These are phyloP conservation scores for Phaseolus lunatus DNA, from an alignment of 306 rosid species.

Conservation along the genomic window DNA sequence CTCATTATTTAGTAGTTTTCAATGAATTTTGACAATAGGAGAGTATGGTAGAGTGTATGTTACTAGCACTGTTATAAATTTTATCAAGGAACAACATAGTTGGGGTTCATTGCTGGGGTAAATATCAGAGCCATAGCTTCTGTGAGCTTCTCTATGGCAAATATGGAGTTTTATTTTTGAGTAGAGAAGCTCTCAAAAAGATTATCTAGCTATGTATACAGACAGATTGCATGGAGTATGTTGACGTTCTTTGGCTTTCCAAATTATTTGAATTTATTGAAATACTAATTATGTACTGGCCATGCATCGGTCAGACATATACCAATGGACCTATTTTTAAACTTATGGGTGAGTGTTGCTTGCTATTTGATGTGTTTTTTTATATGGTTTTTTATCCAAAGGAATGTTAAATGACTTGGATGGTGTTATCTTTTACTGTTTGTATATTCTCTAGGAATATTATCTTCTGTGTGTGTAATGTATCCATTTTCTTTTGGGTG, in stretches of 20 bases:
- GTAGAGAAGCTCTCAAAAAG: no score
- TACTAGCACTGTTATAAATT: background rate
- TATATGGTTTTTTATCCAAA: background rate
- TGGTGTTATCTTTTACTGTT: slow-evolving; percentile 22
- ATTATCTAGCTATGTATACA: no score
- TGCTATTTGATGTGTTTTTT: slow-evolving; percentile 26
- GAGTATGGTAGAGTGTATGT: background rate
- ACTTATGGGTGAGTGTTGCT: slow-evolving; percentile 10
- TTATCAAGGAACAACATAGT: background rate
- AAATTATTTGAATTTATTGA: slow-evolving; percentile 27
- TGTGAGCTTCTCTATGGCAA: no score
- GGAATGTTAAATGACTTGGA: slow-evolving; percentile 22
- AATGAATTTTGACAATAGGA: no score
- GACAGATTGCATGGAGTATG: background rate
- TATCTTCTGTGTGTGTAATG: background rate
- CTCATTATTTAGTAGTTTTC: no score
- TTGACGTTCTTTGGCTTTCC: slow-evolving; percentile 8
- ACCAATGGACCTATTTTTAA: slow-evolving; percentile 5
- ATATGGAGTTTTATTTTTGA: no score
- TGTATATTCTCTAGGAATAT: background rate
- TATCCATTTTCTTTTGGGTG: slow-evolving; percentile 16
- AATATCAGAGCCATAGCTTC: slow-evolving; percentile 22
- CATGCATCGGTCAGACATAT: background rate
- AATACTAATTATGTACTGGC: slow-evolving; percentile 3
- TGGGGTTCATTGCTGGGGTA: slow-evolving; percentile 14